Conservation (phyloP, 495 filamentous ascomycete species). For the Aspergillus nanangensis region DNA sequence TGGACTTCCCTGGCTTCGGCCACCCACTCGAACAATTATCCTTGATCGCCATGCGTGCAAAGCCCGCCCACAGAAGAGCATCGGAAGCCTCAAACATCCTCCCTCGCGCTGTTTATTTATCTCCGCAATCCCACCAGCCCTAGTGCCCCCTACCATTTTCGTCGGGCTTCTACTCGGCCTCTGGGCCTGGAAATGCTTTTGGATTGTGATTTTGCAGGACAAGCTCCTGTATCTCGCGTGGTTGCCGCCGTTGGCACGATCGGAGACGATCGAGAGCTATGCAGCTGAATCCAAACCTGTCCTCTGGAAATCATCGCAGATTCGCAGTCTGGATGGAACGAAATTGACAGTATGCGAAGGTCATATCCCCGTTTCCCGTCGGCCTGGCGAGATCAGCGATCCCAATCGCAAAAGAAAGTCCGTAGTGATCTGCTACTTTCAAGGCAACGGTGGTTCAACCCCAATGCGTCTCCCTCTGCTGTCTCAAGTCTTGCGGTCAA, state of each 20-base stretch:
- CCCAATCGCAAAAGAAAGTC: not conserved
- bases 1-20: not conserved
- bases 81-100: not conserved
- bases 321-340: conserved; percentile 55
- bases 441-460: conserved; percentile 42
- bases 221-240: conserved; percentile 81
- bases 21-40: not conserved
- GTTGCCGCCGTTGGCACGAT: conserved; percentile 54
- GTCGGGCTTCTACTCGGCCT: conserved; percentile 59
- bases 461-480: conserved; percentile 68
- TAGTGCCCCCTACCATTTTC: conserved; percentile 65
- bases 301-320: conserved; percentile 55
- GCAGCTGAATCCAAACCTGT: conserved; percentile 51
- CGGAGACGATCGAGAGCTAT: conserved; percentile 57
- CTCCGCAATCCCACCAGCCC: conserved; percentile 41
- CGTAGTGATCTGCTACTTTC: conserved; percentile 35
- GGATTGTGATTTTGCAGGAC: conserved; percentile 78
- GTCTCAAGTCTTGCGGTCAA: conserved; percentile 41
- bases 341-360: conserved; percentile 55
- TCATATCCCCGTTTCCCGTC: conserved; percentile 5
- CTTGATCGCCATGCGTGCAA: not conserved
- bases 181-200: conserved; percentile 76
- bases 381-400: not conserved
- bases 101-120: conserved; percentile 12
- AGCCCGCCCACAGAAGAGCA: not conserved